Evolutionary conservation across 441 rosid genomes (phyloP).

Genomic region (Erodium trifolium): DNA sequence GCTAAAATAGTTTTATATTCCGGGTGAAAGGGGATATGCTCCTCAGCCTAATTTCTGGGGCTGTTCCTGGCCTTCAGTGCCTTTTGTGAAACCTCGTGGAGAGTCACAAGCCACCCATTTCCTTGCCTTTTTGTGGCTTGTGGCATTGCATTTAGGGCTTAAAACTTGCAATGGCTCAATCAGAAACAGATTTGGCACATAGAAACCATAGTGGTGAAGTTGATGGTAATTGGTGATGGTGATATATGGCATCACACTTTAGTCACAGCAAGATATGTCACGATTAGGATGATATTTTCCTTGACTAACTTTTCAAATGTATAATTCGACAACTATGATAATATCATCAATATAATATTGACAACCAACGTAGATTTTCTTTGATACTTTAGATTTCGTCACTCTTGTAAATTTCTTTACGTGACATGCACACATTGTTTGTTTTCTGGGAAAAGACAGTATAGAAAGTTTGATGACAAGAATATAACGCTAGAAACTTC

Average conservation of each 20-base stretch:
- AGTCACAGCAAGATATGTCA: background rate
- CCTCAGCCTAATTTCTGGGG: background rate
- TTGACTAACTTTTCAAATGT: background rate
- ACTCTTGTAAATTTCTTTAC: conserved; percentile 2
- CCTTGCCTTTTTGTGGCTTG: background rate
- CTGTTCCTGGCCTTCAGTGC: background rate
- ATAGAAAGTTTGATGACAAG: background rate
- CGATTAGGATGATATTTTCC: background rate
- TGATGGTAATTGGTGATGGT: background rate
- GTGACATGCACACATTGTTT: background rate
- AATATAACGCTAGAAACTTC: conserved; percentile 3
- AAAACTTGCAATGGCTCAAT: background rate
- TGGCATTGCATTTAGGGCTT: background rate
- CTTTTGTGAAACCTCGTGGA: background rate
- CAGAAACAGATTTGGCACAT: background rate
- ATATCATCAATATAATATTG: background rate
- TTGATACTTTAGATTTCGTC: conserved; percentile 1
- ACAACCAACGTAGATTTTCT: background rate
- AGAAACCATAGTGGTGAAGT: background rate
- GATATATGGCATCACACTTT: background rate
- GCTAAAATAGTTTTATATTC: background rate
- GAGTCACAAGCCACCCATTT: background rate
- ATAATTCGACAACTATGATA: background rate
- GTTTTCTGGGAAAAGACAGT: background rate
- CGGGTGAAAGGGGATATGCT: conserved; percentile 3